phyloP scores from a whole-genome alignment of 2,329 filamentous ascomycete genomes.

The Cladosporium cucumerinum region DNA sequence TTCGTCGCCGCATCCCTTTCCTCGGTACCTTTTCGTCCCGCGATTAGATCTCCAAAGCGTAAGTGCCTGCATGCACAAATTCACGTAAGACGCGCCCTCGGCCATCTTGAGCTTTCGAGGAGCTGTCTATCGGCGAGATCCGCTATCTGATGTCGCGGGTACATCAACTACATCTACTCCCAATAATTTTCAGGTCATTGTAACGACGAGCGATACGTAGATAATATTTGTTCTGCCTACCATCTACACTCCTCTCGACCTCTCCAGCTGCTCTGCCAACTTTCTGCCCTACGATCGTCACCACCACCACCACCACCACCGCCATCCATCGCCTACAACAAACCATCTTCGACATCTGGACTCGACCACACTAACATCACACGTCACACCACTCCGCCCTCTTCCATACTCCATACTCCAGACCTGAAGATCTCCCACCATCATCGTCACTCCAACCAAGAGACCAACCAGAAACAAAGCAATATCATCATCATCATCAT shows the following conservation, averaged over 20 bases:
- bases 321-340: not conserved
- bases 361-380: not conserved
- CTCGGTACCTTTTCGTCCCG: not conserved
- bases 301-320: not conserved
- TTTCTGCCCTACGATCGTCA: not conserved
- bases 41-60: not conserved
- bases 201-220: not conserved
- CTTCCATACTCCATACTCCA: no score
- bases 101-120: not conserved
- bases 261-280: no score
- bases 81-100: not conserved
- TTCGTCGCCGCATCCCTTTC: not conserved
- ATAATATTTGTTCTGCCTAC: not conserved
- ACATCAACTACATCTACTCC: not conserved
- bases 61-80: not conserved
- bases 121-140: not conserved
- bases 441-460: not conserved
- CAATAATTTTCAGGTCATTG: not conserved
- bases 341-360: not conserved
- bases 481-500: no score
- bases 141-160: not conserved
- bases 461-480: no score
- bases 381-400: not conserved
- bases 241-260: not conserved
- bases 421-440: not conserved